Evolutionary conservation across 139 green algal species (phyloP), one percentile per base, ranked within the genome.

Genomic region (Yamagishiella unicocca): DNA sequence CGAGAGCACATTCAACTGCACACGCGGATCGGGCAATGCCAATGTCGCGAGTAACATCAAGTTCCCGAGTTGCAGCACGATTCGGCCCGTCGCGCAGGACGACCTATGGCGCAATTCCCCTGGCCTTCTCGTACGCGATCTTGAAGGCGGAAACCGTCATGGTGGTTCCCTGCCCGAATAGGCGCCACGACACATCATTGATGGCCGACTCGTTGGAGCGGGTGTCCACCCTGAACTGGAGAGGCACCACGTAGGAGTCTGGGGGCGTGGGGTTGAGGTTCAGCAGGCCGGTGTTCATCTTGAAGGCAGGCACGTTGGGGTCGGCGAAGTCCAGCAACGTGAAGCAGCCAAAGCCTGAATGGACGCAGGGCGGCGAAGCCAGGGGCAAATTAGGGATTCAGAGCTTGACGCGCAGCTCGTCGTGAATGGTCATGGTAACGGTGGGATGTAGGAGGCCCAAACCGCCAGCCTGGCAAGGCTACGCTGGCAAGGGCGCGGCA

Each of bases 291-390:
- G 24, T 10, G 42, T 35, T 24, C 24, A 25, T 9, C 42, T 9
- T 25, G 71, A 27, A 8, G 71, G 55, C 27, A 5, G 55, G 55
- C 55, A 8, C 38, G 38, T 77, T 79, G 42, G 71, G 42, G 42
- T 79, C 71, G 42, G 71, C 40, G 43, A 62, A 79, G 43, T 79
- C 71, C 42, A 79, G 43, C 71, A 79, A 29, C 8, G 42, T 79
- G 42, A 79, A 79, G 42, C 71, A 58, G 27, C 71, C 71, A 29
- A 79, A 79, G 27, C 71, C 71, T 79, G 71, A 24, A 71, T 25
- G 25, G 14, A 17, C 42, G 70, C 9, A 50, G 31, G 27, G 14
- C n/a, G 71, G 27, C 3, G 53, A 24, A 22, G 40, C 21, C 33
- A 8, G 19, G 24, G 17, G 38, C 21, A 38, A 25, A 33, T 53